A percentile compares a stretch with the other conserved stretches of the same genome.
Evolutionary conservation across 2,329 filamentous ascomycete genomes (phyloP).

Genomic region (Trichoderma oligosporum): DNA sequence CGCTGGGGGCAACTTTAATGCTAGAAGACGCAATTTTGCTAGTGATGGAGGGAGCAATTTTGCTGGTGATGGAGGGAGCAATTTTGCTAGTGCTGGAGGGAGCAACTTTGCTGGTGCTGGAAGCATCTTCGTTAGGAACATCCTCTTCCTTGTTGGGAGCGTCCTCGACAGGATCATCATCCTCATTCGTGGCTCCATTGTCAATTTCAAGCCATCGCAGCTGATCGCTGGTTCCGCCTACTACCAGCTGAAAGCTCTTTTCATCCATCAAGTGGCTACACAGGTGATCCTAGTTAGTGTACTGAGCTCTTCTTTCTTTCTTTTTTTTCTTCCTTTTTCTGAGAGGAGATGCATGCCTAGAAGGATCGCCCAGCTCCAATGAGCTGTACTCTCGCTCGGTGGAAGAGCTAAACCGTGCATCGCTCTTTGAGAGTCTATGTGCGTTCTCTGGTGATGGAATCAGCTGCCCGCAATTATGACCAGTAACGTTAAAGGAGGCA

Average conservation of each 20-base stretch:
- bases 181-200: not conserved
- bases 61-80: not conserved
- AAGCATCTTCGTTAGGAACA: not conserved
- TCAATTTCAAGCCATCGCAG: slow-evolving; percentile 17
- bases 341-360: not conserved
- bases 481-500: not conserved
- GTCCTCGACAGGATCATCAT: not conserved
- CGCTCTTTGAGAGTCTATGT: slow-evolving; percentile 9
- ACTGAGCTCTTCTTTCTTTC: not conserved
- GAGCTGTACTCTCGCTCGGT: slow-evolving; percentile 13
- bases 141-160: not conserved
- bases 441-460: not conserved
- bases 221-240: slow-evolving; percentile 14
- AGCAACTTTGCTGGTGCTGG: not conserved
- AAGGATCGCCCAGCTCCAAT: slow-evolving; percentile 4
- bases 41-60: not conserved
- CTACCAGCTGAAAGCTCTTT: slow-evolving; percentile 11
- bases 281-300: not conserved
- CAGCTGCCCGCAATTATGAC: slow-evolving; percentile 6
- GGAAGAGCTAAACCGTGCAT: slow-evolving; percentile 11
- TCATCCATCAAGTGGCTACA: slow-evolving; percentile 4
- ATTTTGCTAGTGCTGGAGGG: no score
- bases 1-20: not conserved
- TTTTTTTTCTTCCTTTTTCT: no score
- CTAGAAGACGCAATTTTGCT: not conserved